A percentile compares a stretch with the other conserved stretches of the same genome.
These are phyloP conservation scores for Casuarina glauca DNA, from an alignment of 306 rosid species.

Conservation along the genomic window DNA sequence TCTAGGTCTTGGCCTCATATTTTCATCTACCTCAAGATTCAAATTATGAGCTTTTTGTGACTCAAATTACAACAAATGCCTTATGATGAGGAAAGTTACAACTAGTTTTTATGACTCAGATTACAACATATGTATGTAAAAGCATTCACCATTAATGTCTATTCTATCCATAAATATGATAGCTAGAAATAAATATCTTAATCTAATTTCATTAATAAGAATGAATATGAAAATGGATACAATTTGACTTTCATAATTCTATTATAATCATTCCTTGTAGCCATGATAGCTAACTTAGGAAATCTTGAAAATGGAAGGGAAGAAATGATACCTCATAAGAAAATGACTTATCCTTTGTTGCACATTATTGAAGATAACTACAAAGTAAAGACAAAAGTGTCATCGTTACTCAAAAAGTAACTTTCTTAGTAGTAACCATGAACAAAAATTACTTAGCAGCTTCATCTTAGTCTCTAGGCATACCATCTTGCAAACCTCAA, in stretches of 20 bases:
- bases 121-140: background rate
- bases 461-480: conserved; percentile 5
- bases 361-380: conserved; percentile 89
- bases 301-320: conserved; percentile 7
- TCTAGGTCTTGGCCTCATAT: no score
- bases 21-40: no score
- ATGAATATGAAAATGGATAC: background rate
- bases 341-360: conserved; percentile 72
- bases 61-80: no score
- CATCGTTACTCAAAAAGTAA: conserved; percentile 16
- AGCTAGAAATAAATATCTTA: background rate
- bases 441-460: conserved; percentile 23
- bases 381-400: conserved; percentile 31
- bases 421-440: conserved; percentile 14
- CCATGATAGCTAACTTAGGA: background rate
- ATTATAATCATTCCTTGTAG: background rate
- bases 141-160: background rate
- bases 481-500: conserved; percentile 8
- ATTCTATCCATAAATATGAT: background rate
- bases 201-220: background rate
- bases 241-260: conserved; percentile 9
- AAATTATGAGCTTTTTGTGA: no score
- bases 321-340: conserved; percentile 71
- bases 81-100: no score
- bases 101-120: no score